phyloP scores from a whole-genome alignment of 441 rosid genomes.

The Lagerstroemia fauriei region DNA sequence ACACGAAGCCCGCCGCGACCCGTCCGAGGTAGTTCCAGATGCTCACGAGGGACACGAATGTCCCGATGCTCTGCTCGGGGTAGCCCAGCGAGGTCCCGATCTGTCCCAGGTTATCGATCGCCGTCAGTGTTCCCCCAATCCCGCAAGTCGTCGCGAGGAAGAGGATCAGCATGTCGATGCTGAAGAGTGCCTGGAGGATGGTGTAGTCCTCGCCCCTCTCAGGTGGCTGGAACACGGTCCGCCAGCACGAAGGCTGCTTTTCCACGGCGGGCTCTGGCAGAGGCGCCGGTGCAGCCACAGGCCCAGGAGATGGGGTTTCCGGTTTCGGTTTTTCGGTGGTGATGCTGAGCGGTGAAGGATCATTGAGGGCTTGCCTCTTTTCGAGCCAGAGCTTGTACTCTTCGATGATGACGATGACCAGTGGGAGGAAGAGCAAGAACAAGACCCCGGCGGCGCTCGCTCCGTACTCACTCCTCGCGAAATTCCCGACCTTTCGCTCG shows the following conservation, averaged over 20 bases:
- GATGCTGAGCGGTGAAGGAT: constrained; percentile 18
- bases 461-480: constrained; percentile 25
- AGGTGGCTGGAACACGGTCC: constrained; percentile 28
- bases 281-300: neutral
- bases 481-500: constrained; percentile 5
- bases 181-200: constrained; percentile 32
- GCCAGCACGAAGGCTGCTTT: constrained; percentile 31
- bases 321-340: constrained; percentile 20
- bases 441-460: constrained; percentile 15
- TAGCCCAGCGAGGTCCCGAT: constrained; percentile 66
- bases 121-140: constrained; percentile 27
- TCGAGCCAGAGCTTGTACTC: constrained; percentile 22
- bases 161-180: constrained; percentile 31
- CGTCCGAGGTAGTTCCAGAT: constrained; percentile 84
- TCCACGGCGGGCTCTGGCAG: neutral
- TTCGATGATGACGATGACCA: constrained; percentile 14
- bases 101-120: constrained; percentile 64
- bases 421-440: constrained; percentile 28
- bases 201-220: constrained; percentile 31
- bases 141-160: constrained; percentile 29
- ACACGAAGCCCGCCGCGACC: constrained; percentile 59
- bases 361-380: constrained; percentile 20
- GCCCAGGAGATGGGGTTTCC: neutral
- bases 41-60: constrained; percentile 77
- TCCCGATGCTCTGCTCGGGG: constrained; percentile 54